These are phyloP conservation scores for Tuber melanosporum DNA, from an alignment of 495 filamentous ascomycete species.

Conservation along the genomic window DNA sequence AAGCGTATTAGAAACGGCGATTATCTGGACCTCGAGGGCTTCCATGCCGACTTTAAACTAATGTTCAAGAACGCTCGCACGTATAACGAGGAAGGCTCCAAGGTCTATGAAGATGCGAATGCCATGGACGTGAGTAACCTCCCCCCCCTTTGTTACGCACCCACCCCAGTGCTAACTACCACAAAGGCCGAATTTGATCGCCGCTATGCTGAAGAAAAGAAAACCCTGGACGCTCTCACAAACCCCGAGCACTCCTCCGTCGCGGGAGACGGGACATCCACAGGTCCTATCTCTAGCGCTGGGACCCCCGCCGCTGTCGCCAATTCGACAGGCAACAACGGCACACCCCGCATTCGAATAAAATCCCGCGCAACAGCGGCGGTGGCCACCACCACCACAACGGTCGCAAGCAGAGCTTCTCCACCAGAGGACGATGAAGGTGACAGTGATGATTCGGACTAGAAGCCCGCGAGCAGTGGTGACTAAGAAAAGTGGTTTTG, in stretches of 20 bases:
- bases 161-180: conserved; percentile 10
- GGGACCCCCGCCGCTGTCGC: conserved; percentile 31
- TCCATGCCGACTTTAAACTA: conserved; percentile 71
- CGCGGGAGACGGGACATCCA: conserved; percentile 32
- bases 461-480: background rate
- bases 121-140: conserved; percentile 65
- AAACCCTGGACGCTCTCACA: conserved; percentile 24
- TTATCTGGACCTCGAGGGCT: conserved; percentile 71
- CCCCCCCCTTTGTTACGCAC: background rate
- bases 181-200: conserved; percentile 32
- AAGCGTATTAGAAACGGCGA: conserved; percentile 91
- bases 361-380: conserved; percentile 26
- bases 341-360: conserved; percentile 37
- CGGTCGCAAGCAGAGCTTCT: conserved; percentile 22
- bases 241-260: conserved; percentile 25
- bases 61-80: conserved; percentile 86
- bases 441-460: conserved; percentile 33
- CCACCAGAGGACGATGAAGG: conserved; percentile 30
- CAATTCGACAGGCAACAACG: background rate
- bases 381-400: conserved; percentile 11
- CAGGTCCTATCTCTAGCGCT: conserved; percentile 31
- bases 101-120: conserved; percentile 86
- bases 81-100: conserved; percentile 91
- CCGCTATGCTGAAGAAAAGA: conserved; percentile 36
- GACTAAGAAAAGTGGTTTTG: conserved; percentile 16